phyloP scores from a whole-genome alignment of 1,284 basidiomycete genomes.

The Trametes sp. region DNA sequence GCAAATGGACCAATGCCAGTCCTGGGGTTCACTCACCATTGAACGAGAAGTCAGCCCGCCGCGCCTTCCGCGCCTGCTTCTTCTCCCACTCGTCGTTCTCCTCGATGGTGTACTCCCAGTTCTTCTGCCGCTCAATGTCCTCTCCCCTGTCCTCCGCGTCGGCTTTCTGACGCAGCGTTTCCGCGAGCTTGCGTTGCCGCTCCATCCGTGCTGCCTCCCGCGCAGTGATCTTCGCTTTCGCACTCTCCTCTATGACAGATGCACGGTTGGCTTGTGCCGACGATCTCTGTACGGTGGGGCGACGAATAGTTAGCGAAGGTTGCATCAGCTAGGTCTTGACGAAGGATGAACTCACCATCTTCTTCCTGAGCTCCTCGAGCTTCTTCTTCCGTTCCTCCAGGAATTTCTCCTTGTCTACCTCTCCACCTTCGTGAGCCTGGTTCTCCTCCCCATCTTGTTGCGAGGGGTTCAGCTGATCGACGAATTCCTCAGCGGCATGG shows the following conservation, averaged over 20 bases:
- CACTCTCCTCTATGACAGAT: slow-evolving; percentile 84
- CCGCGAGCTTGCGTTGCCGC: slow-evolving; percentile 88
- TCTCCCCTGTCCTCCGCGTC: slow-evolving; percentile 90
- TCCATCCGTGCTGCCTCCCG: slow-evolving; percentile 85
- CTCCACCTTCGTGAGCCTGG: slow-evolving; percentile 19
- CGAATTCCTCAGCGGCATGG: slow-evolving; percentile 40
- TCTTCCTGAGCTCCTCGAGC: slow-evolving; percentile 75
- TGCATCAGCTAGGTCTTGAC: slow-evolving; percentile 21
- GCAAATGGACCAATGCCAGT: too few species aligned
- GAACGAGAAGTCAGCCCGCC: slow-evolving; percentile 83
- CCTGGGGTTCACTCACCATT: slow-evolving; percentile 77
- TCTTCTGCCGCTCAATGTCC: slow-evolving; percentile 80
- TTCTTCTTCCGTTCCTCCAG: slow-evolving; percentile 82
- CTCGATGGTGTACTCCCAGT: slow-evolving; percentile 95
- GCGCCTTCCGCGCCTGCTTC: slow-evolving; percentile 77
- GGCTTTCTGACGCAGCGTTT: slow-evolving; percentile 85
- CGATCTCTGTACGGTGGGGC: slow-evolving; percentile 58
- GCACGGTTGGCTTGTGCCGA: slow-evolving; percentile 84
- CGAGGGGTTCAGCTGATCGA: slow-evolving; percentile 39
- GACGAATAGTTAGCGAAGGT: slow-evolving; percentile 1
- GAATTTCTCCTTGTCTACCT: slow-evolving; percentile 45
- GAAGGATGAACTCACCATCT: slow-evolving; percentile 65
- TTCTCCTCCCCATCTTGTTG: slow-evolving; percentile 28
- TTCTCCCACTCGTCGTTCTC: slow-evolving; percentile 96
- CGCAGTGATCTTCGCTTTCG: slow-evolving; percentile 76